A percentile compares a stretch with the other conserved stretches of the same genome.
Evolutionary conservation across 1,284 basidiomycete species (phyloP).

Genomic region (Puccinia polysora): DNA sequence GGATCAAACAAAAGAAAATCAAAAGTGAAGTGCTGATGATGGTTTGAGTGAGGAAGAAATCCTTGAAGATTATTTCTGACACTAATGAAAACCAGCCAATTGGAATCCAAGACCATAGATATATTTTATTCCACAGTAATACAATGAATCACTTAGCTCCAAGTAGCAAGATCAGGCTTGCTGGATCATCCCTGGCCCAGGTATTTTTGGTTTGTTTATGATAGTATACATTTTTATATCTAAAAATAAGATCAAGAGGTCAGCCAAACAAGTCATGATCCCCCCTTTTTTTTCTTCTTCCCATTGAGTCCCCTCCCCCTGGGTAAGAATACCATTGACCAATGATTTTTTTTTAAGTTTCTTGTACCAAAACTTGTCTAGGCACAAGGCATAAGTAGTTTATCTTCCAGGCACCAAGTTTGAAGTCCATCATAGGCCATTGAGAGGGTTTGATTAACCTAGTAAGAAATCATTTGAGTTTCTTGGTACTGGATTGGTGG

Average conservation of each 20-base stretch:
- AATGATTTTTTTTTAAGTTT: too few species aligned
- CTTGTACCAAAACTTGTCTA: slow-evolving; percentile 70
- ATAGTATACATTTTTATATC: slow-evolving; percentile 84
- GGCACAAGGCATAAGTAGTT: slow-evolving; percentile 86
- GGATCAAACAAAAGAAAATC: slow-evolving; percentile 58
- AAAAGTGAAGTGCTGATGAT: slow-evolving; percentile 71
- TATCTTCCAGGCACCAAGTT: slow-evolving; percentile 86
- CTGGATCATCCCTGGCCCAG: slow-evolving; percentile 92
- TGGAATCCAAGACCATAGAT: slow-evolving; percentile 59
- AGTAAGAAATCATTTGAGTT: slow-evolving; percentile 13
- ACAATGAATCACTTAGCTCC: slow-evolving; percentile 64
- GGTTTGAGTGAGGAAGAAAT: slow-evolving; percentile 73
- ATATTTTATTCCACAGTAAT: slow-evolving; percentile 76
- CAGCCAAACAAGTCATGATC: neutral
- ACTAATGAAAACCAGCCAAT: slow-evolving; percentile 63
- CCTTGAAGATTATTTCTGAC: slow-evolving; percentile 74
- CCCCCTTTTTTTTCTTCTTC: slow-evolving; percentile 3
- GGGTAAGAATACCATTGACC: neutral
- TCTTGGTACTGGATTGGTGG: too few species aligned
- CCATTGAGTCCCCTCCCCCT: neutral
- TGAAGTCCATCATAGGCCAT: slow-evolving; percentile 65
- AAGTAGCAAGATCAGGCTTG: slow-evolving; percentile 76
- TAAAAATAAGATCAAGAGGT: slow-evolving; percentile 47
- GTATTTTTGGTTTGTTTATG: slow-evolving; percentile 98
- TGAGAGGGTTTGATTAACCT: slow-evolving; percentile 29